A percentile compares a stretch with the other conserved stretches of the same genome.
Evolutionary conservation across 352 stramenopile species (phyloP).

Genomic region (Pythium utonaiense): DNA sequence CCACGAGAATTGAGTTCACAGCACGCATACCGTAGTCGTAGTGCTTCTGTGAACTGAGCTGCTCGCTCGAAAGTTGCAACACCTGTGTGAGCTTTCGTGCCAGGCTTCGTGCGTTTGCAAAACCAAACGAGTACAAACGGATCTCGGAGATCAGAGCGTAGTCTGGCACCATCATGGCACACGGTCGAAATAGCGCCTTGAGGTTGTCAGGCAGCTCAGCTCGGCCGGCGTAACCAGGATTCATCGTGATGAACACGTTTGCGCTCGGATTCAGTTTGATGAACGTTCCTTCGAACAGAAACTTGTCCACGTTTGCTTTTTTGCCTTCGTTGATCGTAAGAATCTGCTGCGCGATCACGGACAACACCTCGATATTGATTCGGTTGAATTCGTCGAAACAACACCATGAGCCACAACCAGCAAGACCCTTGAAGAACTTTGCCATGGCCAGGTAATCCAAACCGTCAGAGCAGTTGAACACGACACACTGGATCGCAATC

Average conservation of each 20-base stretch:
- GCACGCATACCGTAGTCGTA: conserved; percentile 96
- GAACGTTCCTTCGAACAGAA: conserved; percentile 81
- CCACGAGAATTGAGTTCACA: conserved; percentile 94
- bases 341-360: conserved; percentile 85
- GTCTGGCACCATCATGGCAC: conserved; percentile 88
- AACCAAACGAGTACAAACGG: conserved; percentile 92
- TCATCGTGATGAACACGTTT: conserved; percentile 91
- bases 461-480: conserved; percentile 82
- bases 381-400: conserved; percentile 90
- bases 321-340: conserved; percentile 80
- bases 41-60: conserved; percentile 92
- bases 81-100: conserved; percentile 92
- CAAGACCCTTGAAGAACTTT: conserved; percentile 89
- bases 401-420: conserved; percentile 73
- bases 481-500: conserved; percentile 86
- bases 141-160: conserved; percentile 91
- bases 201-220: conserved; percentile 86
- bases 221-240: conserved; percentile 87
- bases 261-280: conserved; percentile 85
- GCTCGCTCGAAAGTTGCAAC: conserved; percentile 91
- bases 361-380: conserved; percentile 43
- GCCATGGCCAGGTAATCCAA: conserved; percentile 87
- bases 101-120: conserved; percentile 85
- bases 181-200: conserved; percentile 81
- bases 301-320: conserved; percentile 62